Base-by-base conservation (phyloP, 805 yeast genomes). In the Monosporozyma yasuniensis region DNA sequence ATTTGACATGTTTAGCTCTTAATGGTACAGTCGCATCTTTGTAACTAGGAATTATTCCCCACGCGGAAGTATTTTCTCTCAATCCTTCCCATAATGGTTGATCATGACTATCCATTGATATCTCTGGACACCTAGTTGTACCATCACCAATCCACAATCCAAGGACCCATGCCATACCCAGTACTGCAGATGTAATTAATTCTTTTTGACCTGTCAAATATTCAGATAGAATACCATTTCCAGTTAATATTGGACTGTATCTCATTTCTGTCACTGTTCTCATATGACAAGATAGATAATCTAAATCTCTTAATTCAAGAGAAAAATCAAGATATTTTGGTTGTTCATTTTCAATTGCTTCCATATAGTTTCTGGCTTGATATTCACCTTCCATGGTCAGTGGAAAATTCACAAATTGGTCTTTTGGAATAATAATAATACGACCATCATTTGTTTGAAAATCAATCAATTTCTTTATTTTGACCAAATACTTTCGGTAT, bases 121-220 rank as follows among this genome's bases (percentile, higher is more conserved):
- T 63, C 32, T 56, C 57, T 7, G 67, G 55, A 25, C 61, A 54
- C 19, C 60, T 58, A 10, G 61, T 55, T 10, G 60, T 53, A 47
- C 71, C 73, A 54, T 59, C 58, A 47, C 72, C 77, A 49, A 64
- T 57, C 75, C 74, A 73, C 10, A 64, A 51, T 53, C 78, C 78
- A 25, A 71, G 50, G 42, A 72, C 54, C 63, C 72, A 73, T 47
- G 75, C 72, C 55, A 68, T 54, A 23, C 50, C 49, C 22, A 56
- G 30, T 10, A 57, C 60, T 42, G 63, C 52, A 7, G 64, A 54
- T 38, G 66, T 60, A 6, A 51, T 50, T n/a, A 57, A 45, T 30
- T 57, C 56, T 41, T 49, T 55, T 35, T 56, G 54, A 11, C 65
- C 65, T 2, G 61, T 64, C n/a, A 73, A 50, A 32, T 48, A 53